phyloP scores from a whole-genome alignment of 140 eudicot species.

The Flaveria floridana region DNA sequence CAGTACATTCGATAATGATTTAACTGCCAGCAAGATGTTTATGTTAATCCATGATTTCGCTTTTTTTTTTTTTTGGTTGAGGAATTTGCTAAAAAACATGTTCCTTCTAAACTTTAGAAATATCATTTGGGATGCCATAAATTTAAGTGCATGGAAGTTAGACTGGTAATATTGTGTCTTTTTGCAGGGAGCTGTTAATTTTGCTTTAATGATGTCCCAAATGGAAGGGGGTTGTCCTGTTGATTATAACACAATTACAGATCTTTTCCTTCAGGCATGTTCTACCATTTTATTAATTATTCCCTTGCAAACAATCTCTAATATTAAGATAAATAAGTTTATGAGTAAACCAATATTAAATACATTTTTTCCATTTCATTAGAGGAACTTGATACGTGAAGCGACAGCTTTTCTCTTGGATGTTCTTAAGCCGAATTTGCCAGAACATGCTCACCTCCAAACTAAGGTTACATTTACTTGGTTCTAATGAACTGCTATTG shows the following conservation, averaged over 20 bases:
- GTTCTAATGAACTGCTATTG: neutral
- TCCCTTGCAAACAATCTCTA: neutral
- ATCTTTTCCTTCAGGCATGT: constrained; percentile 87
- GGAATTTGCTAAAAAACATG: constrained; percentile 14
- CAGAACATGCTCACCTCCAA: constrained; percentile 86
- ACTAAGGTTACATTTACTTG: constrained; percentile 54
- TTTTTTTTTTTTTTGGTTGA: neutral
- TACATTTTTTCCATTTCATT: constrained; percentile 17
- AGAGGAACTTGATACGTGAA: constrained; percentile 98
- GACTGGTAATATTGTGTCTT: neutral
- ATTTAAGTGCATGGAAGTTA: constrained; percentile 10
- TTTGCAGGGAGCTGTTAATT: constrained; percentile 95
- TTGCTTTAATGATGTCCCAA: constrained; percentile 99
- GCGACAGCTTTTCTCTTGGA: constrained; percentile 95
- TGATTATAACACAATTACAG: constrained; percentile 97
- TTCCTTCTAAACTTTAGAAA: neutral
- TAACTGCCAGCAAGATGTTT: neutral
- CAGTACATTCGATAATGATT: neutral
- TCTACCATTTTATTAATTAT: constrained; percentile 23
- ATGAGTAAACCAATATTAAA: constrained; percentile 1
- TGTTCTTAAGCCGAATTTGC: constrained; percentile 85
- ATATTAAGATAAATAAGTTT: constrained; percentile 11
- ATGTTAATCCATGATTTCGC: neutral
- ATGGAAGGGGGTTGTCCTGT: constrained; percentile 99
- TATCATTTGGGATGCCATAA: neutral